Base-by-base conservation (phyloP, 441 rosid species). In the Gossypium trilobum region DNA sequence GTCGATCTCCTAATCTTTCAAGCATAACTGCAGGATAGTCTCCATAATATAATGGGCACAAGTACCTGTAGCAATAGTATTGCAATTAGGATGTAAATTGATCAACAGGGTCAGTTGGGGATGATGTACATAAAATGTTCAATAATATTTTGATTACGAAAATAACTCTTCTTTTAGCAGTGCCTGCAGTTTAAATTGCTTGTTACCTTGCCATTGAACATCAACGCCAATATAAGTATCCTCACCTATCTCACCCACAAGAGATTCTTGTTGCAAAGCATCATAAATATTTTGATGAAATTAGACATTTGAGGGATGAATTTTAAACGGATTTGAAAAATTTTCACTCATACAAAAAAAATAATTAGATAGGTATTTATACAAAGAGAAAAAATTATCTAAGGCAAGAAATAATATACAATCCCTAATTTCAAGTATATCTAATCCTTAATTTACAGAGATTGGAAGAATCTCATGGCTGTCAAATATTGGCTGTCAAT, bases 1-100 rank as follows among this genome's bases (percentile, higher is more conserved):
- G 92, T 68, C 9, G 74, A 73, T 83, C 82, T 70, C 89, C 92
- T 67, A 89, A 23, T 59, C 7, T 70, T 78, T 83, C 78, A 46
- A 71, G 81, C 95, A 86, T 87, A 63, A 79, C 79, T 78, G 77
- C 79, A 6, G 92, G 95, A 74, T 87, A 87, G 69, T 87, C 87
- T 73, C 91, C 92, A 82, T 54, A 80, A 77, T 81, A 87, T 46
- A 89, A 58, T 31, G 95, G 95, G 76, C 82, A 57, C 67, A 89
- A 74, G 83, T 66, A 87, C 95, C 95, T 87, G 73, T 27, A 75
- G 7, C 25, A 31, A 10, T 4, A 29, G 59, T 27, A 8, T 8
- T 51, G 59, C 46, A 51, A 31, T 27, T 51, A 51, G 60, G 46
- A 67, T 27, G 60, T 9, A 51, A 51, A 51, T 68, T 51, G 39